These are phyloP conservation scores for Turnera subulata DNA, from an alignment of 345 rosid genomes.

Conservation along the genomic window DNA sequence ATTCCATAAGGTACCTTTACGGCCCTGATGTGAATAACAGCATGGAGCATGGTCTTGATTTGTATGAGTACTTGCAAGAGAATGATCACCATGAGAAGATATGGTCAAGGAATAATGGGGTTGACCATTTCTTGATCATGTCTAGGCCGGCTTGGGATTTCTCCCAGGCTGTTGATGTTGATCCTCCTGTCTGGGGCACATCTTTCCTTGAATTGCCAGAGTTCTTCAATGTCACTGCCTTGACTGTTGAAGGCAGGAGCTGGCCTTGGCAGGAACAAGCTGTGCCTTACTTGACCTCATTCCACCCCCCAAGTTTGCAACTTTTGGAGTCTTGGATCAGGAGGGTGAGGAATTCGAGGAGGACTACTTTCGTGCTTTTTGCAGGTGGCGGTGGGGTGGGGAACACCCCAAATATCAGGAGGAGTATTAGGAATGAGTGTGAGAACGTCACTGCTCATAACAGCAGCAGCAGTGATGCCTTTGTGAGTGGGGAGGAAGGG, in stretches of 20 bases:
- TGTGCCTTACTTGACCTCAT: slow-evolving; percentile 86
- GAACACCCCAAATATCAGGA: slow-evolving; percentile 54
- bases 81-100: slow-evolving; percentile 37
- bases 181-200: slow-evolving; percentile 92
- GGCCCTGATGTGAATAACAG: slow-evolving; percentile 73
- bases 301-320: slow-evolving; percentile 67
- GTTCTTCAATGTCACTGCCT: slow-evolving; percentile 67
- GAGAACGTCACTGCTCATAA: slow-evolving; percentile 25
- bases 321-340: slow-evolving; percentile 66
- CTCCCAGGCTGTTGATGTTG: slow-evolving; percentile 59
- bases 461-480: background rate
- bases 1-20: slow-evolving; percentile 66
- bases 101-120: slow-evolving; percentile 56
- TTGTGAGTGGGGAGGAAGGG: background rate
- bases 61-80: slow-evolving; percentile 40
- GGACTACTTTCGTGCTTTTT: slow-evolving; percentile 61
- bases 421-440: slow-evolving; percentile 82
- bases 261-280: slow-evolving; percentile 98
- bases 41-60: slow-evolving; percentile 61
- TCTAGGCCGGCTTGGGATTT: slow-evolving; percentile 97
- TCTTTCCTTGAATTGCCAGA: slow-evolving; percentile 77
- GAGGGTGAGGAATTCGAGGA: slow-evolving; percentile 49
- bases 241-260: slow-evolving; percentile 58
- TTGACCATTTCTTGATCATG: slow-evolving; percentile 85
- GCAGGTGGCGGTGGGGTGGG: slow-evolving; percentile 86